These are phyloP conservation scores for Xylariaceae sp. DNA, from an alignment of 2,329 filamentous ascomycete genomes.

Conservation along the genomic window DNA sequence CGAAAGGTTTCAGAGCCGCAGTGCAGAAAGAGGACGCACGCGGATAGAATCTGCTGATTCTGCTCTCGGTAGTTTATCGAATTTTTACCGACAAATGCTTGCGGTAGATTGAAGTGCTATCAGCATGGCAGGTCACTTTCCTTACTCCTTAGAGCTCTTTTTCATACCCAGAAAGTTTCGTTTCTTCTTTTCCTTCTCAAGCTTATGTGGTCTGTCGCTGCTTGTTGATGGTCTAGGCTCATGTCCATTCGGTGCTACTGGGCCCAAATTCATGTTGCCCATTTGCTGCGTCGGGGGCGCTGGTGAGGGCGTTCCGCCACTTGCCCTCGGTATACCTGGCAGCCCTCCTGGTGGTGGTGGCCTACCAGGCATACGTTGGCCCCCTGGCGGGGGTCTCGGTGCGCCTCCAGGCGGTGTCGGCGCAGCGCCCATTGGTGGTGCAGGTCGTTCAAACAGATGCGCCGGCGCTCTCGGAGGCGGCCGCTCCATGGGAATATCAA, in stretches of 20 bases:
- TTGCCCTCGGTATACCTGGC: conserved; percentile 29
- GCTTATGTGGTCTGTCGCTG: conserved; percentile 42
- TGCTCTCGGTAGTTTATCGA: too few relatives aligned
- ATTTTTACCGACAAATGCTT: too few relatives aligned
- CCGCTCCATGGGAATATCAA: conserved; percentile 77
- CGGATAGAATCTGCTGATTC: too few relatives aligned
- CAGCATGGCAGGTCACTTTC: not conserved
- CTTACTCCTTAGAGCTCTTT: conserved; percentile 34
- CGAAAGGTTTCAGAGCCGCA: too few relatives aligned
- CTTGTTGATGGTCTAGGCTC: conserved; percentile 14
- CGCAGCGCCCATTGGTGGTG: conserved; percentile 36
- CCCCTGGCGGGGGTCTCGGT: conserved; percentile 22
- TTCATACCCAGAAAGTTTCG: conserved; percentile 55
- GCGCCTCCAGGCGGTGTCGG: conserved; percentile 21
- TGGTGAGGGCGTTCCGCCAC: conserved; percentile 15
- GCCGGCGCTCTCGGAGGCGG: conserved; percentile 78
- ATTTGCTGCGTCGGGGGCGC: conserved; percentile 51
- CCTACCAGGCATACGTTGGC: conserved; percentile 24
- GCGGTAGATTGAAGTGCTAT: too few relatives aligned
- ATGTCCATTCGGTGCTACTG: conserved; percentile 22
- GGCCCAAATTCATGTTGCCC: conserved; percentile 48
- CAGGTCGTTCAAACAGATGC: conserved; percentile 74
- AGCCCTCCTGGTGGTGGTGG: conserved; percentile 29
- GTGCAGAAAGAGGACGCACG: too few relatives aligned
- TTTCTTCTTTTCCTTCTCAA: conserved; percentile 57